Base-by-base conservation (phyloP, 83 land plant genomes). In the Isoetes engelmannii region DNA sequence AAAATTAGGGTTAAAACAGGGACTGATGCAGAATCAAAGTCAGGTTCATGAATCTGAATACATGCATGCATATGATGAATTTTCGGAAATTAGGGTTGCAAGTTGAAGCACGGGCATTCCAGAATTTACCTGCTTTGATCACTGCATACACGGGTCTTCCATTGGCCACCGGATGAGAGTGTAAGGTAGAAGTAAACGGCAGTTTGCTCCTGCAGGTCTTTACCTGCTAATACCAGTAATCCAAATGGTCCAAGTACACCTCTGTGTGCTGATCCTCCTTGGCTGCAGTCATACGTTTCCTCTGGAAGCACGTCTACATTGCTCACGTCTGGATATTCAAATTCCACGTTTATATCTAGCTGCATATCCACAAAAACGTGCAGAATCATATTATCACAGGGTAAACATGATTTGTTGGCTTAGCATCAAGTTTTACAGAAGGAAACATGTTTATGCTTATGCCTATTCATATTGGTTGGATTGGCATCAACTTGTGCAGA, bases 201-300 rank as follows among this genome's bases (percentile, higher is more conserved):
- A n/a, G 94, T 95, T 68, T 88, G 90, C 78, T 95, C 97, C 44
- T 57, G 48, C 4, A 77, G 78, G 21, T 48, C 44, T 43, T 77
- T 75, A 63, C 81, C 86, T 15, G 99, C 82, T 0, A 95, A 68
- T 7, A 91, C 91, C 0, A 87, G 83, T 18, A 95, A 72, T 6
- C 99, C 99, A 58, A 95, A 95, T 3, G 97, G 99, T 1, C 99
- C 99, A 19, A 82, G 74, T 4, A 68, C 67, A 13, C 94, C 87
- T 37, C 90, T 61, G 12, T 69, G 61, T 10, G 82, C 69, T 5
- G 91, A 80, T 7, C 91, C 94, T 20, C 78, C 82, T 47, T 76
- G 74, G 64, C 79, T 76, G 77, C 97, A 95, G 57, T 80, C 79
- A 73, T 84, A 90, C 1, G 63, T 37, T 1, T 56, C 77, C 50